Conservation (phyloP, 495 filamentous ascomycete genomes). For the Cudoniella acicularis region DNA sequence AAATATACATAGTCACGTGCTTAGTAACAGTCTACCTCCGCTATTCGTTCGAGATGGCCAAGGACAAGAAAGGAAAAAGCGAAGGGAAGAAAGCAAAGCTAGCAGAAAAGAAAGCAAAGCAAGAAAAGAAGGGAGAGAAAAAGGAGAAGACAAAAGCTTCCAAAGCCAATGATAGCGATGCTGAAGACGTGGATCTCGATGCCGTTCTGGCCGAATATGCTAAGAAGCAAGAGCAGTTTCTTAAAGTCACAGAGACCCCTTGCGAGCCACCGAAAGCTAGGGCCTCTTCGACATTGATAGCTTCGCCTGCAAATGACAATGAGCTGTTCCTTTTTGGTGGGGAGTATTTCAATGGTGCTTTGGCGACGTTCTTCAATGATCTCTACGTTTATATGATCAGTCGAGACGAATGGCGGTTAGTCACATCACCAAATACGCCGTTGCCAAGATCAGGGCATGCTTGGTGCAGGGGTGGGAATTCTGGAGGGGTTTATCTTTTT, state of each 20-base stretch:
- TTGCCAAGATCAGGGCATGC: constrained; percentile 89
- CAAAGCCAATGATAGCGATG: constrained; percentile 68
- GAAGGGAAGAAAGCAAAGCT: constrained; percentile 59
- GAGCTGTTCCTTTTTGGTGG: constrained; percentile 93
- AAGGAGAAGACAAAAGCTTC: constrained; percentile 52
- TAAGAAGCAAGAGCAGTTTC: constrained; percentile 79
- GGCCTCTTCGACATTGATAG: constrained; percentile 73
- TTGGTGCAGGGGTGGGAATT: constrained; percentile 84
- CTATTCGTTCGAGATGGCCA: too few relatives aligned
- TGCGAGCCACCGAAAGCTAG: constrained; percentile 76
- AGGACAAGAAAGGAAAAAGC: constrained; percentile 57
- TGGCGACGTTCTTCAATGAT: constrained; percentile 64
- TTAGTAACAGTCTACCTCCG: neutral
- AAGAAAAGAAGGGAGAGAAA: constrained; percentile 60
- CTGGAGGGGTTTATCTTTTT: constrained; percentile 78
- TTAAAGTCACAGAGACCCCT: constrained; percentile 82
- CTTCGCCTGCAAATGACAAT: constrained; percentile 78
- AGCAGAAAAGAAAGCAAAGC: constrained; percentile 62
- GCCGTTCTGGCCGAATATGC: constrained; percentile 92
- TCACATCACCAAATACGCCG: constrained; percentile 88
- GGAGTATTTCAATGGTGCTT: constrained; percentile 61
- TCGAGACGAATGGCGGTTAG: constrained; percentile 78
- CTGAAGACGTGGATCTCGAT: constrained; percentile 91
- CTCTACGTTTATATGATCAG: constrained; percentile 88
- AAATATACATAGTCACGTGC: neutral